Percentiles rank a stretch among this genome's conserved stretches.
Conservation (phyloP, 495 filamentous ascomycete genomes). For the Daldinia vernicosa region DNA sequence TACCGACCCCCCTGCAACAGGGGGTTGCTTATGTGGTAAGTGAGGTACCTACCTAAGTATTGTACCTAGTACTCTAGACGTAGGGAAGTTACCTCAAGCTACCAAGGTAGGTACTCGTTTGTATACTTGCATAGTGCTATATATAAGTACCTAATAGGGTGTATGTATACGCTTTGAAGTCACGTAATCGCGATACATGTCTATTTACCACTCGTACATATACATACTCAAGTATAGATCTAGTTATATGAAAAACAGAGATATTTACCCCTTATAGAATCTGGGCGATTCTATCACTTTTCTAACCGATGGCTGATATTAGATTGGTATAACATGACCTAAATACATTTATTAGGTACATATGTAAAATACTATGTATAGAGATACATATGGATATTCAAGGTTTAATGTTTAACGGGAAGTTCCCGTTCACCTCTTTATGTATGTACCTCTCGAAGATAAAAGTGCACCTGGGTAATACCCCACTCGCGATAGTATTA, state of each 20-base stretch:
- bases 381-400: neutral
- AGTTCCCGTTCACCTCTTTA: slow-evolving; percentile 34
- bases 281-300: neutral
- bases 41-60: too few relatives aligned
- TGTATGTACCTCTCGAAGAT: slow-evolving; percentile 15
- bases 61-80: neutral
- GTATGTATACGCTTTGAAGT: neutral
- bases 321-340: too few relatives aligned
- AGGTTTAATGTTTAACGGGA: slow-evolving; percentile 17
- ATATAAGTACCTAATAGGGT: too few relatives aligned
- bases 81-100: neutral
- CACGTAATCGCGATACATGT: too few relatives aligned
- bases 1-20: slow-evolving; percentile 5
- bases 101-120: neutral
- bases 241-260: too few relatives aligned
- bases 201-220: too few relatives aligned
- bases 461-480: neutral
- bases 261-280: neutral
- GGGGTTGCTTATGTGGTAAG: slow-evolving; percentile 14
- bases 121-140: too few relatives aligned
- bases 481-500: slow-evolving; percentile 18
- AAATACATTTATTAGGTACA: too few relatives aligned
- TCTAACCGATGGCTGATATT: slow-evolving; percentile 2
- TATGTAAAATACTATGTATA: neutral
- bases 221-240: too few relatives aligned